Conservation (phyloP, 352 stramenopile genomes). For the Globisporangium carolinianum region DNA sequence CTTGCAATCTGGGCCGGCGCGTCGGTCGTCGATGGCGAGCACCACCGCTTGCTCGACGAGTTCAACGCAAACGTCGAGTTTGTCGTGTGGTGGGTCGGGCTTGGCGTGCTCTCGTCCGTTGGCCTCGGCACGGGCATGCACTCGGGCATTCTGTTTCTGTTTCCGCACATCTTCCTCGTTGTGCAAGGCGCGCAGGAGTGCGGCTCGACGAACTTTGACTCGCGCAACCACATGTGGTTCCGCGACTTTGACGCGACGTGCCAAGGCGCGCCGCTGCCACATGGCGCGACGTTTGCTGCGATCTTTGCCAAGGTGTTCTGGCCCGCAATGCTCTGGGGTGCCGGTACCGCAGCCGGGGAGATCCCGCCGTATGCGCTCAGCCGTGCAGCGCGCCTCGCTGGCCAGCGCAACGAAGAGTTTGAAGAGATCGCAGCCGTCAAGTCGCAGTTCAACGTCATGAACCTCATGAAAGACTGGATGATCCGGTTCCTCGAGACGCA, state of each 20-base stretch:
- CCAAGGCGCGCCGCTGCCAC: conserved; percentile 25
- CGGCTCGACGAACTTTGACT: conserved; percentile 84
- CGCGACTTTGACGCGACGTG: conserved; percentile 73
- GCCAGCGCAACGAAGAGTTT: conserved; percentile 87
- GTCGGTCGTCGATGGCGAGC: conserved; percentile 58
- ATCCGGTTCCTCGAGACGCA: conserved; percentile 88
- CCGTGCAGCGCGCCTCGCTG: conserved; percentile 73
- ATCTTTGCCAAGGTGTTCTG: conserved; percentile 90
- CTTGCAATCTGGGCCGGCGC: conserved; percentile 57
- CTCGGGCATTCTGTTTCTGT: conserved; percentile 92
- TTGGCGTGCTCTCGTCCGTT: conserved; percentile 92
- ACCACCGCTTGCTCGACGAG: conserved; percentile 72
- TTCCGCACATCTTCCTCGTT: conserved; percentile 93
- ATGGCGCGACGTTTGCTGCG: conserved; percentile 68
- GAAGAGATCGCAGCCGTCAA: conserved; percentile 80
- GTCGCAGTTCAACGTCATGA: conserved; percentile 85
- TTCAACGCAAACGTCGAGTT: conserved; percentile 85
- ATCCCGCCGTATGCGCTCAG: conserved; percentile 93
- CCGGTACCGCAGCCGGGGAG: conserved; percentile 90
- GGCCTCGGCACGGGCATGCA: conserved; percentile 92
- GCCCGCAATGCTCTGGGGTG: conserved; percentile 89
- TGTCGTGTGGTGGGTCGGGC: conserved; percentile 90
- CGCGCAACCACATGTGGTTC: conserved; percentile 88
- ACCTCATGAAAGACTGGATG: conserved; percentile 92
- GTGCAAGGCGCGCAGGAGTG: conserved; percentile 86